Evolutionary conservation across 495 filamentous ascomycete species (phyloP), one percentile per base, ranked within the genome.

Genomic region (Podospora pseudocomata): DNA sequence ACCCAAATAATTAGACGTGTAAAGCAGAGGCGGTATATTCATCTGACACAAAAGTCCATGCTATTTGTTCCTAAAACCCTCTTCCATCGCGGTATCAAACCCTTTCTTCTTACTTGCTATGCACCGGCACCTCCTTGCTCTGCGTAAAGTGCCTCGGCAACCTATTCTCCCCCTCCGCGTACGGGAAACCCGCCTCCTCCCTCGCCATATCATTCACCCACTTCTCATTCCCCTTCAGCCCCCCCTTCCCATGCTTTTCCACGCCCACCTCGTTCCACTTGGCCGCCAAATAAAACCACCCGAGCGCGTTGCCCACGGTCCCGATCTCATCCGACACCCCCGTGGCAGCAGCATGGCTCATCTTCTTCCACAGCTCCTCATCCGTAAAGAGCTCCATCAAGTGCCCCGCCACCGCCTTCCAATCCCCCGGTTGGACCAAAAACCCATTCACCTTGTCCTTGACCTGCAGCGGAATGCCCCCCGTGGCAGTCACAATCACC

Each of bases 151-250:
- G 69, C 30, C 82, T 77, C 6, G 83, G 82, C 57, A 95, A 76
- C 55, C 84, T 85, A 62, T 84, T 85, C 80, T 93, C 91, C 7
- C 80, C 83, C 63, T 87, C 80, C 60, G 72, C 64, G 71, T 90
- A 91, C 2, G 82, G 82, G 65, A 80, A 75, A 0, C 87, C 87
- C 2, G 89, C 86, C 68, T 88, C 87, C 68, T 88, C 84, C 20
- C 91, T 84, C 5, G 92, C 92, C 83, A 94, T 81, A 73, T 94
- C 91, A 68, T 90, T 90, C 44, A 96, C 87, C 92, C 91, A 96
- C 61, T 74, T 70, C 67, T 86, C 81, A 0, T 81, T 80, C 20
- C 81, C 81, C 58, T 74, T 71, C 58, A 84, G 72, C 3, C 78
- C 78, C 20, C 74, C 78, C 70, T 73, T 79, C 19, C 75, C 79